Evolutionary conservation across 768 basidiomycete genomes (phyloP).

Genomic region (Leccinum ochraceum): DNA sequence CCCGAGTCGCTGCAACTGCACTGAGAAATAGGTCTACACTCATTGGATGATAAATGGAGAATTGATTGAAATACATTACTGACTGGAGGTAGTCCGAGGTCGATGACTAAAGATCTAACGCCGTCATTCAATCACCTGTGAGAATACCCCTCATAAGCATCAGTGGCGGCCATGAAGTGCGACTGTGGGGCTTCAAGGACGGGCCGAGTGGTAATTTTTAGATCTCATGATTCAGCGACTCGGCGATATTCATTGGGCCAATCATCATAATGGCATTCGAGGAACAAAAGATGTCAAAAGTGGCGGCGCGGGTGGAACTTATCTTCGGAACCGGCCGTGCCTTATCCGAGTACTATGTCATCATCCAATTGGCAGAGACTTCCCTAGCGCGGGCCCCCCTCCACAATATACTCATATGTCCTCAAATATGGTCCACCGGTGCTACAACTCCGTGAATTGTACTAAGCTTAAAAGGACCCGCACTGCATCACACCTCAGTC

Average conservation of each 20-base stretch:
- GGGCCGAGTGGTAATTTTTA: neutral
- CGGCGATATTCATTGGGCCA: neutral
- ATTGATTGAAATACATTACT: neutral
- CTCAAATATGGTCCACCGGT: neutral
- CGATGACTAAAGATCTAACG: neutral
- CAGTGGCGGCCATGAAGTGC: slow-evolving; percentile 5
- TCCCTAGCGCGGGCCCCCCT: neutral
- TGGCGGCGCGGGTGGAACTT: slow-evolving; percentile 9
- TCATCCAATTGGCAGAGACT: neutral
- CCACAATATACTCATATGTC: neutral
- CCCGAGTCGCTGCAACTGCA: too few species aligned
- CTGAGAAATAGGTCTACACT: neutral
- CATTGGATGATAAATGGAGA: neutral
- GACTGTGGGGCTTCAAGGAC: neutral
- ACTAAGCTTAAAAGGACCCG: slow-evolving; percentile 4
- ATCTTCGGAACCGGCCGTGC: slow-evolving; percentile 1
- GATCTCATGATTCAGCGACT: neutral
- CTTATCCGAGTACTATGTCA: neutral
- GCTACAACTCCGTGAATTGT: neutral
- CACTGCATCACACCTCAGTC: neutral
- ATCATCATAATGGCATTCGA: neutral
- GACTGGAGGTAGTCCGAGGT: neutral
- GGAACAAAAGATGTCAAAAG: neutral
- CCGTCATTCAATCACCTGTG: neutral
- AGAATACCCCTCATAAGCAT: slow-evolving; percentile 3